Percentiles rank a stretch among this genome's conserved stretches.
These are phyloP conservation scores for Fagus crenata DNA, from an alignment of 306 rosid genomes.

Conservation along the genomic window DNA sequence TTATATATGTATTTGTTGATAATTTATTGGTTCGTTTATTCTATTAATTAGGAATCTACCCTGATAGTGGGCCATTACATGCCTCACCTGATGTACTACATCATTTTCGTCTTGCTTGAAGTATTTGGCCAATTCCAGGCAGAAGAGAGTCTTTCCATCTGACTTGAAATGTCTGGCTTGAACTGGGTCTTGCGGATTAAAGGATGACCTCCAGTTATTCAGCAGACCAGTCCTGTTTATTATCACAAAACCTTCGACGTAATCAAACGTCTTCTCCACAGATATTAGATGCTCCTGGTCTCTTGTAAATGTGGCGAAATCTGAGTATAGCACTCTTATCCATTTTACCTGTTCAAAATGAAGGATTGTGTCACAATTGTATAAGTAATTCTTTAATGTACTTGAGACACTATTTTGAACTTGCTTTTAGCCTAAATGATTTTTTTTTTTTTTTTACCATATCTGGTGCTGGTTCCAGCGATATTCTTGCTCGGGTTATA, in stretches of 20 bases:
- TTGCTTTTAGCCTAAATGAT: slow-evolving; percentile 6
- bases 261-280: slow-evolving; percentile 59
- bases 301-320: slow-evolving; percentile 53
- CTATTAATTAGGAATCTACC: slow-evolving; percentile 4
- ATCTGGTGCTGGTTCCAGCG: slow-evolving; percentile 79
- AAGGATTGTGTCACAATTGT: neutral
- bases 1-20: neutral
- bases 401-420: neutral
- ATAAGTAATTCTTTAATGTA: neutral
- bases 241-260: slow-evolving; percentile 88
- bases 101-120: slow-evolving; percentile 45
- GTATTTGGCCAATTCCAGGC: slow-evolving; percentile 88
- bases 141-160: slow-evolving; percentile 80
- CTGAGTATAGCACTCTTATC: slow-evolving; percentile 69
- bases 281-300: slow-evolving; percentile 85
- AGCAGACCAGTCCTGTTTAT: slow-evolving; percentile 87
- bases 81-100: slow-evolving; percentile 55
- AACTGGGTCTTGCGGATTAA: slow-evolving; percentile 83
- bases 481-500: slow-evolving; percentile 79
- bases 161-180: slow-evolving; percentile 87
- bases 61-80: slow-evolving; percentile 14
- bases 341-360: slow-evolving; percentile 55
- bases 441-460: slow-evolving; percentile 40
- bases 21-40: neutral
- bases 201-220: slow-evolving; percentile 94